Conservation (phyloP, 23 red algal species). For the Chondrus crispus region DNA sequence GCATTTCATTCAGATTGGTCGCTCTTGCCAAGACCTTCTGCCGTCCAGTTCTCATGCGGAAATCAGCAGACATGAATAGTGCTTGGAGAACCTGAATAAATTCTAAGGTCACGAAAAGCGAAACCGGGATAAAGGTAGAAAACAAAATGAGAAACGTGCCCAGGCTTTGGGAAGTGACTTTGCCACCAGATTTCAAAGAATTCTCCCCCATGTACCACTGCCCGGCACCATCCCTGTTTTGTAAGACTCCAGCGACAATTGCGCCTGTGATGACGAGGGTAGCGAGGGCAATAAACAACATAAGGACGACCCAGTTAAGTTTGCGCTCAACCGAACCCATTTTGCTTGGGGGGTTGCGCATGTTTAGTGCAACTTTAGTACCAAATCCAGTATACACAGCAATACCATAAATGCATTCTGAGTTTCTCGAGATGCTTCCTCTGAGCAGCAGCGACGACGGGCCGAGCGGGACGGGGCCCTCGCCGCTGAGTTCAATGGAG, state of each 20-base stretch:
- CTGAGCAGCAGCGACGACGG: slow-evolving; percentile 73
- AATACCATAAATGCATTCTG: slow-evolving; percentile 69
- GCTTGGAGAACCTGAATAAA: slow-evolving; percentile 85
- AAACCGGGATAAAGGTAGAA: slow-evolving; percentile 84
- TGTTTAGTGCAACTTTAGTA: slow-evolving; percentile 83
- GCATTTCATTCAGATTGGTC: slow-evolving; percentile 87
- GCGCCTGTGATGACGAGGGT: slow-evolving; percentile 54
- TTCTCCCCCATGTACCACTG: slow-evolving; percentile 83
- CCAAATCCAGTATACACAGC: slow-evolving; percentile 82
- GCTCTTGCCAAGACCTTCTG: slow-evolving; percentile 46
- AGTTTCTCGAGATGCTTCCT: slow-evolving; percentile 80
- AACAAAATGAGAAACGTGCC: slow-evolving; percentile 89
- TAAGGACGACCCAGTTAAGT: slow-evolving; percentile 82
- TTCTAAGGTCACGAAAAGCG: slow-evolving; percentile 86
- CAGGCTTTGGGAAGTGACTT: slow-evolving; percentile 14
- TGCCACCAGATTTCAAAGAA: background rate
- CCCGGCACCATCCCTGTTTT: slow-evolving; percentile 34
- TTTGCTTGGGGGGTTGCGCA: slow-evolving; percentile 80
- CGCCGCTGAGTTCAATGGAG: slow-evolving; percentile 24
- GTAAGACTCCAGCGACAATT: slow-evolving; percentile 36
- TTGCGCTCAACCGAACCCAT: slow-evolving; percentile 75
- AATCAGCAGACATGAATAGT: slow-evolving; percentile 79
- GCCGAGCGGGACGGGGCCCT: slow-evolving; percentile 40
- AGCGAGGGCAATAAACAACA: slow-evolving; percentile 73
- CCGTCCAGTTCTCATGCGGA: slow-evolving; percentile 62